phyloP scores from a whole-genome alignment of 129 eudicot genomes.

The Flaveria bidentis region DNA sequence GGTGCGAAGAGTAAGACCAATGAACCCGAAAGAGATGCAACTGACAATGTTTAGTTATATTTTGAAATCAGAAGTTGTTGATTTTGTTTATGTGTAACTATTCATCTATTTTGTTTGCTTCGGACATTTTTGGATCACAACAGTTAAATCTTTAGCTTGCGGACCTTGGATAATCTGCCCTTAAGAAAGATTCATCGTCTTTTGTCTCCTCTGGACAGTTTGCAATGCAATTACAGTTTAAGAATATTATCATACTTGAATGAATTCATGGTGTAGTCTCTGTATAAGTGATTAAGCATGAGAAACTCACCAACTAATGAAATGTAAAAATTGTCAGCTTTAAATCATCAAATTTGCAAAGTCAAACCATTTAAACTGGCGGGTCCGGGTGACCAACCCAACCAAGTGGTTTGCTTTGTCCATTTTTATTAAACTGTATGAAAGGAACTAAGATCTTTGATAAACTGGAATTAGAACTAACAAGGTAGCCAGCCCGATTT shows the following conservation, averaged over 20 bases:
- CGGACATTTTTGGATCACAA: conserved; percentile 20
- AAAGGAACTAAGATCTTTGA: no score
- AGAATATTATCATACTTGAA: no score
- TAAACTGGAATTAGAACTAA: no score
- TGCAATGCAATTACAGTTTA: conserved; percentile 1
- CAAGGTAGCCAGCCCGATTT: no score
- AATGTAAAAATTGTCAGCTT: background rate
- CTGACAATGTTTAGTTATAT: conserved; percentile 58
- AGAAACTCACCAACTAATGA: background rate
- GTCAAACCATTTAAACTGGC: no score
- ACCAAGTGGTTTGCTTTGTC: background rate
- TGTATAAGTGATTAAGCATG: no score
- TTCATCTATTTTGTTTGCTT: conserved; percentile 26
- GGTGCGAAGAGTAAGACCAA: conserved; percentile 47
- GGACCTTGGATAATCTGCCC: background rate
- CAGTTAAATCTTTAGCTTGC: conserved; percentile 22
- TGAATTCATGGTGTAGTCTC: no score
- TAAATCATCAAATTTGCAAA: no score
- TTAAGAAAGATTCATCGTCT: conserved; percentile 14
- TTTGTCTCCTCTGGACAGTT: conserved; percentile 23
- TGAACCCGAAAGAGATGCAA: conserved; percentile 62
- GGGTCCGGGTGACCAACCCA: no score
- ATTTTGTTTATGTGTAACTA: conserved; percentile 35
- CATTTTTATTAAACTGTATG: background rate
- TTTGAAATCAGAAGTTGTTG: background rate